Conservation (phyloP, 495 filamentous ascomycete species). For the Sordaria brevicollis region DNA sequence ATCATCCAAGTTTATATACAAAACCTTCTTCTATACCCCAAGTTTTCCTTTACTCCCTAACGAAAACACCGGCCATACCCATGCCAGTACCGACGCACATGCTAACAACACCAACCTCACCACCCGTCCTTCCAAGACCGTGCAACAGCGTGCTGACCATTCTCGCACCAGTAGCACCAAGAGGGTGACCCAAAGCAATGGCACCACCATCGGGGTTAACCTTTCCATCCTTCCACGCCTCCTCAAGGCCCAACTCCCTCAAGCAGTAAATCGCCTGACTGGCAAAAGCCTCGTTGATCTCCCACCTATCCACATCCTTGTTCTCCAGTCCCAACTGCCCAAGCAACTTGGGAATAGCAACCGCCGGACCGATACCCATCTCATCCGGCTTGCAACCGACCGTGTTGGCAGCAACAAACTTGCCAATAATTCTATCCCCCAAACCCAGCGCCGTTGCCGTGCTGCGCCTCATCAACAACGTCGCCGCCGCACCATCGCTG, state of each 20-base stretch:
- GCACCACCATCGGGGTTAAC: slow-evolving; percentile 91
- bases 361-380: slow-evolving; percentile 83
- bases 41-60: slow-evolving; percentile 52
- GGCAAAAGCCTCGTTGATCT: slow-evolving; percentile 95
- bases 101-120: slow-evolving; percentile 62
- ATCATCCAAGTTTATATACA: not conserved
- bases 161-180: slow-evolving; percentile 83
- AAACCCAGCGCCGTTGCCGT: slow-evolving; percentile 70
- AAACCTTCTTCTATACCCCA: not conserved
- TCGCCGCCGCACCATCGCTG: slow-evolving; percentile 77
- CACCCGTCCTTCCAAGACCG: slow-evolving; percentile 45
- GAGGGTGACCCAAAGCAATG: slow-evolving; percentile 85
- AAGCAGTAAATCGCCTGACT: slow-evolving; percentile 78
- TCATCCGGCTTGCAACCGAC: slow-evolving; percentile 77
- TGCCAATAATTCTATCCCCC: slow-evolving; percentile 56
- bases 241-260: slow-evolving; percentile 58
- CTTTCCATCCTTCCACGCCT: slow-evolving; percentile 46
- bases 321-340: slow-evolving; percentile 50
- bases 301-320: slow-evolving; percentile 76
- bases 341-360: slow-evolving; percentile 76
- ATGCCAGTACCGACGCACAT: slow-evolving; percentile 93
- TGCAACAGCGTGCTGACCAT: slow-evolving; percentile 69
- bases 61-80: slow-evolving; percentile 82
- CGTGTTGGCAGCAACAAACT: slow-evolving; percentile 64
- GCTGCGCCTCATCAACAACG: slow-evolving; percentile 72